phyloP scores from a whole-genome alignment of 2,329 filamentous ascomycete species.

The Ophiocordyceps camponoti-floridani region DNA sequence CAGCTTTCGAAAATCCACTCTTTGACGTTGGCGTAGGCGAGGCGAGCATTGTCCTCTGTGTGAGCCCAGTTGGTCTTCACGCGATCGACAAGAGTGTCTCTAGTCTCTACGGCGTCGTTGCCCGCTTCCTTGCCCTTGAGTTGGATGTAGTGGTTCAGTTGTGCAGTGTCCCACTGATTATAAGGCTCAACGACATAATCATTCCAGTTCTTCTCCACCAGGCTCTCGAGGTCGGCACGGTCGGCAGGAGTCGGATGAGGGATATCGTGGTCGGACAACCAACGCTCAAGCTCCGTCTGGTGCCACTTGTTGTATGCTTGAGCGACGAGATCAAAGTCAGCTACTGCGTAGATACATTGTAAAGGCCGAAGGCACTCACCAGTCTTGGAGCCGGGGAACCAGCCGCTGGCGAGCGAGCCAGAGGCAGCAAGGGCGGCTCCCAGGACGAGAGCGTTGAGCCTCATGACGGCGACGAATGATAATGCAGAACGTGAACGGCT shows the following conservation, averaged over 20 bases:
- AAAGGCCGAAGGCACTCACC: conserved; percentile 33
- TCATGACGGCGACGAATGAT: conserved; percentile 39
- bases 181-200: conserved; percentile 57
- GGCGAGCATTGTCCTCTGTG: conserved; percentile 56
- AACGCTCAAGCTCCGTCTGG: conserved; percentile 89
- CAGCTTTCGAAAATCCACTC: conserved; percentile 94
- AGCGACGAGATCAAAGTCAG: background rate
- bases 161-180: conserved; percentile 54
- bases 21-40: conserved; percentile 54
- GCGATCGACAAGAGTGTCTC: conserved; percentile 48
- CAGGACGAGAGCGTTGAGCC: conserved; percentile 52
- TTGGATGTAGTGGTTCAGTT: conserved; percentile 50
- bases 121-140: conserved; percentile 54
- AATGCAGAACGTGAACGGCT: too few relatives aligned
- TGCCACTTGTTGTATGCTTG: conserved; percentile 98
- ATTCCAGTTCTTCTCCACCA: conserved; percentile 87
- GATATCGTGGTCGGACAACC: conserved; percentile 83
- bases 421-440: conserved; percentile 56
- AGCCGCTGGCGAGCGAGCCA: conserved; percentile 54
- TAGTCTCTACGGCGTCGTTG: conserved; percentile 46
- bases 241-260: conserved; percentile 82
- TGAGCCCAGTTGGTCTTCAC: conserved; percentile 64
- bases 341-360: too few relatives aligned
- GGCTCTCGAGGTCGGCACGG: conserved; percentile 80
- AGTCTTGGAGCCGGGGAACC: conserved; percentile 60